phyloP scores from a whole-genome alignment of 495 filamentous ascomycete genomes.

The Annulohypoxylon bovei region DNA sequence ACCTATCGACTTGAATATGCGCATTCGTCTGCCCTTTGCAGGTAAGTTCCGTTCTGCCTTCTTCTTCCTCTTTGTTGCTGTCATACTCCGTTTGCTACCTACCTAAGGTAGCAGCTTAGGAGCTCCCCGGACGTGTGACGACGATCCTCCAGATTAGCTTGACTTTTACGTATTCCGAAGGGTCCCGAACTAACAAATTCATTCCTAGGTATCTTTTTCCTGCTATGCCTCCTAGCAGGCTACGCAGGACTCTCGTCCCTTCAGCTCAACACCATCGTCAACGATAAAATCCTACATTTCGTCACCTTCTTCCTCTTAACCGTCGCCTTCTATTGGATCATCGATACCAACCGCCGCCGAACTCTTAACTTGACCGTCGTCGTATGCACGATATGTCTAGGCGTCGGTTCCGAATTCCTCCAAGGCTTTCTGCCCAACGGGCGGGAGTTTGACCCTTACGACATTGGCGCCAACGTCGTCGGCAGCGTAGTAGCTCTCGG shows the following conservation, averaged over 20 bases:
- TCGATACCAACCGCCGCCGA: conserved; percentile 88
- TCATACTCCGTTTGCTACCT: neutral
- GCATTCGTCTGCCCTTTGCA: conserved; percentile 65
- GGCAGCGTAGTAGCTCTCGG: conserved; percentile 77
- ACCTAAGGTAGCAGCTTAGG: neutral
- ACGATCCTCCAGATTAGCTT: conserved; percentile 12
- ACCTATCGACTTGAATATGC: conserved; percentile 40
- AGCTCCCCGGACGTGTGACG: neutral
- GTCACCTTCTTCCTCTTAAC: conserved; percentile 91
- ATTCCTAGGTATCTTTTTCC: conserved; percentile 74
- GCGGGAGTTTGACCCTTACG: conserved; percentile 82
- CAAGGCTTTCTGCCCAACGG: conserved; percentile 85
- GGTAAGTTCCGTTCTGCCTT: conserved; percentile 56
- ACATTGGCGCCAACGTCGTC: conserved; percentile 87
- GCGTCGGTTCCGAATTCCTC: conserved; percentile 85
- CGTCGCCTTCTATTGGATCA: conserved; percentile 92
- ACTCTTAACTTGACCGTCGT: conserved; percentile 85
- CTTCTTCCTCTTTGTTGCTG: conserved; percentile 8
- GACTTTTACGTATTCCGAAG: conserved; percentile 1
- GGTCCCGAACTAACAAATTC: conserved; percentile 2
- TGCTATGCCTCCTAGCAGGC: conserved; percentile 76
- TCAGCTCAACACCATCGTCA: conserved; percentile 63
- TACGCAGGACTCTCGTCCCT: conserved; percentile 79
- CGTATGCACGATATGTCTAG: conserved; percentile 76
- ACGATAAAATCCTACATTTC: conserved; percentile 92